Percentiles rank a stretch among this genome's conserved stretches.
Evolutionary conservation across 257 asterid genomes (phyloP).

Genomic region (Solanum gandarillasii): DNA sequence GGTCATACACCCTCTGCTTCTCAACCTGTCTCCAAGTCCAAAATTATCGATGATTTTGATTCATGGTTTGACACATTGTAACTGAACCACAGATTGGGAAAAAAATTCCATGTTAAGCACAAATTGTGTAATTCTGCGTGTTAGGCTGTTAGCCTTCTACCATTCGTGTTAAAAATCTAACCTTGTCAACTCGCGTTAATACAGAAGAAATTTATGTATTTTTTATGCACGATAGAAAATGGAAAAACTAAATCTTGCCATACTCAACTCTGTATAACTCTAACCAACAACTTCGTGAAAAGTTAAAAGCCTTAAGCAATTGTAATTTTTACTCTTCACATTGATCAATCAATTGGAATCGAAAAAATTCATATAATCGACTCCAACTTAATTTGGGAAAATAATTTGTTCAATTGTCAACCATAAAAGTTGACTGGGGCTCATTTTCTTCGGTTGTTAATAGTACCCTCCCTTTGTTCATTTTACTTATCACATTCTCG

Average conservation of each 20-base stretch:
- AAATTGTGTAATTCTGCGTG: neutral
- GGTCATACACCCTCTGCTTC: constrained; percentile 4
- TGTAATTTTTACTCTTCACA: neutral
- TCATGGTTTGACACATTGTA: constrained; percentile 72
- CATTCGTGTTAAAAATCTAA: neutral
- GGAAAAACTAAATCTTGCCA: neutral
- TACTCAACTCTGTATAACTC: neutral
- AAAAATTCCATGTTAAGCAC: neutral
- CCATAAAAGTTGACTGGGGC: neutral
- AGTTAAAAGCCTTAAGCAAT: neutral
- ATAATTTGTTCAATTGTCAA: neutral
- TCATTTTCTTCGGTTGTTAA: neutral
- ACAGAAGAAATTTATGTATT: no score
- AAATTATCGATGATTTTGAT: constrained; percentile 63
- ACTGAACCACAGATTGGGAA: neutral
- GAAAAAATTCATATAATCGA: neutral
- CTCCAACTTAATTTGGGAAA: neutral
- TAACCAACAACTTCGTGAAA: neutral
- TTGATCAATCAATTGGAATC: neutral
- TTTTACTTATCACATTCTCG: no score
- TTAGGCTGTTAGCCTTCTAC: neutral
- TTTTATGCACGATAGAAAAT: neutral
- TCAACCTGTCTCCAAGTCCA: constrained; percentile 31
- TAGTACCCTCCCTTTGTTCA: neutral
- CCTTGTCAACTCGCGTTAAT: neutral